These are phyloP conservation scores for Peltaster fructicola DNA, from an alignment of 2,329 filamentous ascomycete species.

Conservation along the genomic window DNA sequence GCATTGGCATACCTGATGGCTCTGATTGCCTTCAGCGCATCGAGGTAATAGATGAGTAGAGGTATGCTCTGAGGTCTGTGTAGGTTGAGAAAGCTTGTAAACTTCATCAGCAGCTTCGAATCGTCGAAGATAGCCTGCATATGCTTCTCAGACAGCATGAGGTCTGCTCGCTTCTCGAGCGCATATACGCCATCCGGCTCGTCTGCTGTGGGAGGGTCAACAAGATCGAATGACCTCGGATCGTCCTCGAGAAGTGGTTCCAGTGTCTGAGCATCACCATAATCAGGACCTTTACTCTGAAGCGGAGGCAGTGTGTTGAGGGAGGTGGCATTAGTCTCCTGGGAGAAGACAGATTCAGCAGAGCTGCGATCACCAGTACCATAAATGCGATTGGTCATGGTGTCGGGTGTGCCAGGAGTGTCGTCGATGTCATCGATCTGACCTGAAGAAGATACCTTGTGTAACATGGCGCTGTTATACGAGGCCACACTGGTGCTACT, in stretches of 20 bases:
- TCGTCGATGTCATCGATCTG: too few species aligned
- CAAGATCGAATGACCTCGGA: conserved; percentile 35
- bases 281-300: conserved; percentile 26
- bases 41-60: conserved; percentile 52
- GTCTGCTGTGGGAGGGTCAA: conserved; percentile 22
- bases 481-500: too few species aligned
- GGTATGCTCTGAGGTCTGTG: conserved; percentile 45
- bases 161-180: conserved; percentile 46
- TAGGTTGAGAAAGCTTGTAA: conserved; percentile 47
- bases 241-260: conserved; percentile 35
- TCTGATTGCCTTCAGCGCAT: conserved; percentile 51
- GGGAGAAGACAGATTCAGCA: conserved; percentile 17
- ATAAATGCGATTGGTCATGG: conserved; percentile 6
- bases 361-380: conserved; percentile 17
- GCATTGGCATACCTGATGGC: conserved; percentile 57
- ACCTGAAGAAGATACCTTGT: too few species aligned
- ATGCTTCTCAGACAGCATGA: conserved; percentile 49
- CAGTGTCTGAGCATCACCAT: conserved; percentile 23
- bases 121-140: conserved; percentile 48
- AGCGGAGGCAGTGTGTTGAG: conserved; percentile 22
- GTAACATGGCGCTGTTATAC: too few species aligned
- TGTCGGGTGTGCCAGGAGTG: conserved; percentile 6
- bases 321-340: conserved; percentile 21
- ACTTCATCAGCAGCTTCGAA: conserved; percentile 43
- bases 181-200: conserved; percentile 26